Base-by-base conservation (phyloP, 192 early-diverging fungal species). In the Geranomyces michiganensis region DNA sequence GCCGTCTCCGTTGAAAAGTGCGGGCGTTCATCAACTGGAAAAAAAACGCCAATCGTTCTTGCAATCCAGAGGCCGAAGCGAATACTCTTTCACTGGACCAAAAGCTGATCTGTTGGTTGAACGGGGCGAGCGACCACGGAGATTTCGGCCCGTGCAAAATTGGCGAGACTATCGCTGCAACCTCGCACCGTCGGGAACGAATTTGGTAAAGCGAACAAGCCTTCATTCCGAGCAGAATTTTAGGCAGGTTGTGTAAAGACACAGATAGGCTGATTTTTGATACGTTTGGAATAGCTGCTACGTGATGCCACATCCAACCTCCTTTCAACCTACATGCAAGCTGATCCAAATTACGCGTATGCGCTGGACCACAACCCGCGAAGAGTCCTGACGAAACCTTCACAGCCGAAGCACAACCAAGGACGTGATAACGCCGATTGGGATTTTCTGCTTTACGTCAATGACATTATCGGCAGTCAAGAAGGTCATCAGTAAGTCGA, bases 401-500 rank as follows among this genome's bases (percentile, higher is more conserved):
- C 91, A 24, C 94, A 98, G 67, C 91, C 92, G 2, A 83, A 86
- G 21, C 87, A 89, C 70, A 99, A 98, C 73, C 91, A 96, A 61
- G 95, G 94, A 10, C 89, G 85, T 70, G 97, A 99, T 75, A 99
- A 99, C 78, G 91, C 92, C 73, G 93, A 98, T 75, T 91, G 82
- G 68, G 97, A 99, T 76, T 99, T 97, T 76, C 93, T 99, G 65
- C 84, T 99, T 33, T 94, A 94, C 76, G 96, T 97, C 62, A 96
- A 96, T 75, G 97, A 99, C 72, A 90, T 96, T 15, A 79, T 99
- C n/a, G 96, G 96, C n/a, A 85, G 84, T 27, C 89, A 91, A 67
- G 92, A 94, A 33, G 92, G 92, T 9, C 91, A 92, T 64, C 88
- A 94, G 91, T 93, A 83, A 74, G 77, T 72, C 60, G 14, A 9